Evolutionary conservation across 495 filamentous ascomycete genomes (phyloP), one percentile per base, ranked within the genome.

Genomic region (Trichocladium antarcticum): DNA sequence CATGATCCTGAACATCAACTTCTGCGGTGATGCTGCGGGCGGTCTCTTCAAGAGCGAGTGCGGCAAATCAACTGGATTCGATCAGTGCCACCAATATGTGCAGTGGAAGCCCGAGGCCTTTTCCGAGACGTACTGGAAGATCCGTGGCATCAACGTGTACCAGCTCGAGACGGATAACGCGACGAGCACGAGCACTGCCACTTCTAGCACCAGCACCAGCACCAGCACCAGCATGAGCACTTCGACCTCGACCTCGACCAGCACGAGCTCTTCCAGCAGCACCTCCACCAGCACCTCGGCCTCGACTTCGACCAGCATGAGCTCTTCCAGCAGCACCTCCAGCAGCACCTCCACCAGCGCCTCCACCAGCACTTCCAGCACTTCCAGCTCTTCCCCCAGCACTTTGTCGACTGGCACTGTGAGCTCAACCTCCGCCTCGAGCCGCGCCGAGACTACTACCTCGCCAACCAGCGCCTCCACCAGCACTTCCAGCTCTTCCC

Each of bases 71-170:
- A 62, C 60, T 22, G 42, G 45, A 29, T 51, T 32, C 17, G 14
- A 5, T 0, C 45, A 73, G 46, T 87, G 83, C 60, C 56, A 64
- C 38, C 66, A 70, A 21, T 85, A 77, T 55, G 82, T 86, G 35
- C 67, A 70, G 12, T 57, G 74, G 32, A 74, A 84, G 55, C 78
- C 78, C 1, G 48, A 53, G 5, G 72, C 65, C 22, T 87, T 79
- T 54, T 49, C 64, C 35, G 56, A 79, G 24, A 67, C 74, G 10
- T 83, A 78, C 65, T 84, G 78, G 63, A 56, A 65, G 59, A 39
- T 73, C 47, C 58, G 63, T 71, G 67, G 74, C 50, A 79, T 86
- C 57, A 77, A 81, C 44, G 75, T 66, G 24, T 70, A 64, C 54
- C 42, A 67, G 52, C 54, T 56, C 11, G 37, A 53, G 47, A 32